A percentile compares a stretch with the other conserved stretches of the same genome.
Evolutionary conservation across 1,284 basidiomycete species (phyloP).

Genomic region (Flammula alnicola): DNA sequence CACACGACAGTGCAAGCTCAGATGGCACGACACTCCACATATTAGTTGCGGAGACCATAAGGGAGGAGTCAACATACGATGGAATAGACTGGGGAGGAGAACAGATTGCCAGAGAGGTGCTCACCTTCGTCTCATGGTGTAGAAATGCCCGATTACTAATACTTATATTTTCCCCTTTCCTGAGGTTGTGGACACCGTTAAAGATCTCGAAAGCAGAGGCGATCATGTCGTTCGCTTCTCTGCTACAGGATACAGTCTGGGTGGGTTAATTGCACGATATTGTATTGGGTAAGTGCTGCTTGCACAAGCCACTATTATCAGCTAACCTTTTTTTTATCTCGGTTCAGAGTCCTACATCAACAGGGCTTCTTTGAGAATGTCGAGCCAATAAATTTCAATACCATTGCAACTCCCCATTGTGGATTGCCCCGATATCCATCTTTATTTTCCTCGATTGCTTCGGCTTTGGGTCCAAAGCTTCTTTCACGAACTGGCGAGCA

Average conservation of each 20-base stretch:
- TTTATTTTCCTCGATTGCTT: constrained; percentile 61
- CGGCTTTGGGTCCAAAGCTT: constrained; percentile 70
- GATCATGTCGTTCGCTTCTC: constrained; percentile 69
- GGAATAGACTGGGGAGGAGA: constrained; percentile 79
- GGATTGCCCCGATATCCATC: constrained; percentile 67
- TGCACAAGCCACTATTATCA: not conserved
- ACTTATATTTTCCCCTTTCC: not conserved
- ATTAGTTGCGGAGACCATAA: constrained; percentile 56
- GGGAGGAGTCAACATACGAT: constrained; percentile 69
- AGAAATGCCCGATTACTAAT: not conserved
- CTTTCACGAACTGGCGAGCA: constrained; percentile 88
- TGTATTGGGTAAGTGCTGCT: constrained; percentile 59
- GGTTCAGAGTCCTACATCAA: constrained; percentile 62
- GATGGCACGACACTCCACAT: constrained; percentile 48
- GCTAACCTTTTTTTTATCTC: not conserved
- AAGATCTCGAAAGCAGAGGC: constrained; percentile 54
- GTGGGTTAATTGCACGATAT: constrained; percentile 82
- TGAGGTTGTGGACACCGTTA: constrained; percentile 58
- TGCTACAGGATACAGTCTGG: constrained; percentile 80
- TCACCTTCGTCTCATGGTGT: too few relatives aligned
- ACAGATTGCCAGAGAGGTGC: constrained; percentile 70
- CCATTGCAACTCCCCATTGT: constrained; percentile 83
- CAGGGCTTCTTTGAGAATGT: constrained; percentile 72
- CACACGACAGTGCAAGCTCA: constrained; percentile 25
- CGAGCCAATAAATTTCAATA: constrained; percentile 78